Evolutionary conservation across 371 early-diverging fungal genomes (phyloP), one percentile per base, ranked within the genome.

Genomic region (Mortierella sp.): DNA sequence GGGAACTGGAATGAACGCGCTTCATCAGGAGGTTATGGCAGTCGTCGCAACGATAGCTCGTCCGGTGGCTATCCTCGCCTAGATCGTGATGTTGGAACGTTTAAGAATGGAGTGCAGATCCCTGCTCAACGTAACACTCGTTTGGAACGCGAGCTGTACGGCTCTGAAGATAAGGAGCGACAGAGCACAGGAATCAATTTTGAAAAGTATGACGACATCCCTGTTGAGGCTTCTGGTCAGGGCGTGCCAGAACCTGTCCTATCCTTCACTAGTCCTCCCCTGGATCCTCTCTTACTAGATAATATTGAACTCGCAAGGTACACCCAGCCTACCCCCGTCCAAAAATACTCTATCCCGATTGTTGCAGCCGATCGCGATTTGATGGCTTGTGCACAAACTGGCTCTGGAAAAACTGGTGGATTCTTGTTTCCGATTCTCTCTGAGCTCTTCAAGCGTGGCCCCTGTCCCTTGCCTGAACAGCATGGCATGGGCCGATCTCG

Each of bases 121-220:
- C 87, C 89, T 64, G 93, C 89, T 21, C 84, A 86, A 67, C 88
- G 90, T 69, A 94, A 96, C 86, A 87, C 92, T 62, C 90, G 92
- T 50, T 68, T 93, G 36, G 98, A 98, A 84, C 71, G 83, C 40
- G 93, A 94, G 70, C 88, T 97, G 22, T 97, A 88, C 78, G 96
- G 97, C 22, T 83, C 89, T 7, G 90, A 92, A 28, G 92, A 93
- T 55, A 84, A 84, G 58, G 93, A 94, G 70, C 88, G 87, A 53
- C 87, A 86, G 78, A 88, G 89, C 83, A 92, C 95, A 28, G 98
- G 98, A 21, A 97, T 98, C 86, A 97, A 98, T 87, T 98, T 98
- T 92, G 95, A 96, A 64, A 96, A 96, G 77, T 98, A 98, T 85
- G 95, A 97, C 65, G 94, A 96, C 84, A 98, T 98, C 64, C 99